A percentile compares a stretch with the other conserved stretches of the same genome.
phyloP scores from a whole-genome alignment of 2,329 filamentous ascomycete genomes.

The Incumbomyces delicatus region DNA sequence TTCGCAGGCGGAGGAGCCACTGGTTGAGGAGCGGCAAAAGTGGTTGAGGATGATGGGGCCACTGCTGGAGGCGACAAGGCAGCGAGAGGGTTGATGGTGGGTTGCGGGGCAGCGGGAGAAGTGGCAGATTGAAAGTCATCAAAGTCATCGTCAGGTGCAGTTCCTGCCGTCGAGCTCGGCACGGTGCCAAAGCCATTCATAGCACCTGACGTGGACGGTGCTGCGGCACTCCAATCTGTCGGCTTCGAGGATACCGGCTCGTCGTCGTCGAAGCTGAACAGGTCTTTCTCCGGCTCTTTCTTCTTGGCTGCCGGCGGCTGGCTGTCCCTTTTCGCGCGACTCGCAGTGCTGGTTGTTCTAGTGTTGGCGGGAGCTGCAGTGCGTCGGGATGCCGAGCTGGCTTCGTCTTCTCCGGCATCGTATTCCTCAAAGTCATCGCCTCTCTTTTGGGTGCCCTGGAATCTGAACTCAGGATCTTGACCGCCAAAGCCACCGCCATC shows the following conservation, averaged over 20 bases:
- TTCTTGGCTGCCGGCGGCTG: conserved; percentile 36
- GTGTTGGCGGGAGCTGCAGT: conserved; percentile 9
- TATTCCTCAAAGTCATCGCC: conserved; percentile 89
- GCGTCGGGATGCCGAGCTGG: conserved; percentile 43
- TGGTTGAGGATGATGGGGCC: conserved; percentile 45
- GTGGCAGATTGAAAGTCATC: conserved; percentile 93
- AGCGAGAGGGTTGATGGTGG: conserved; percentile 27
- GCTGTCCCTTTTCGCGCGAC: background rate
- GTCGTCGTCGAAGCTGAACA: conserved; percentile 83
- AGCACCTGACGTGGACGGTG: conserved; percentile 32
- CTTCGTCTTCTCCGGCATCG: conserved; percentile 83
- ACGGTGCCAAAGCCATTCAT: conserved; percentile 35
- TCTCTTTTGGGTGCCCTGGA: conserved; percentile 48
- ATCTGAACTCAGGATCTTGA: conserved; percentile 55
- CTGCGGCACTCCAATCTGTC: conserved; percentile 35
- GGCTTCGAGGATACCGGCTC: conserved; percentile 35
- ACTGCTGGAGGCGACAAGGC: conserved; percentile 38
- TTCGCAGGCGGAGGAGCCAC: conserved; percentile 39
- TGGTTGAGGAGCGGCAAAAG: conserved; percentile 74
- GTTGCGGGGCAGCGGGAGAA: conserved; percentile 39
- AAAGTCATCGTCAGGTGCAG: conserved; percentile 69
- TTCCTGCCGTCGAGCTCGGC: conserved; percentile 27
- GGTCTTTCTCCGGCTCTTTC: conserved; percentile 83
- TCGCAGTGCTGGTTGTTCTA: conserved; percentile 8
- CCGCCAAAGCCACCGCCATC: conserved; percentile 91